Evolutionary conservation across 2,329 filamentous ascomycete species (phyloP), one percentile per base, ranked within the genome.

Genomic region (Colletotrichum limetticola): DNA sequence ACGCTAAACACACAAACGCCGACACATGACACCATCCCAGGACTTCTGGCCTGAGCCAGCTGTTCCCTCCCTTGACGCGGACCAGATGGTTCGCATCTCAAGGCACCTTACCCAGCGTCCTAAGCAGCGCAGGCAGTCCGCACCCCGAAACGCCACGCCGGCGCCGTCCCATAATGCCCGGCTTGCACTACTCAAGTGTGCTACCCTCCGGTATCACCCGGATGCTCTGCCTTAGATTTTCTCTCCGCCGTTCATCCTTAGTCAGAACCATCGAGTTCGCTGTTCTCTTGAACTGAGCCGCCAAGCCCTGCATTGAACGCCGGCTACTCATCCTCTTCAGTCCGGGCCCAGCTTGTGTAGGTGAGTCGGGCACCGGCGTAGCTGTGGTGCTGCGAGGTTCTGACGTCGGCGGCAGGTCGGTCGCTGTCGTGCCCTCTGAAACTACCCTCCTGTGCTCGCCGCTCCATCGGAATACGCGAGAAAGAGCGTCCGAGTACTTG

Each of bases 161-260:
- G 56, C 46, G 57, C 24, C 69, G 65, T 68, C 37, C 26, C 28
- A 35, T 56, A 42, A 24, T 53, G 26, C 35, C n/a, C 22, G 42
- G 42, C 49, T 42, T 53, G 16, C 24, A 5, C 52, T 53, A 42
- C 52, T 70, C 65, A 12, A 66, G 12, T 30, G 71, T 46, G 72
- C 72, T 74, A 75, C 76, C 68, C 65, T 74, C 67, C 70, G 68
- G 78, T 37, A 84, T 75, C 67, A 82, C 78, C 64, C 78, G 79
- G 64, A 85, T 85, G 26, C 80, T 80, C 53, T 79, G 80, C 75
- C 81, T 81, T 59, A 86, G 74, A 28, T 80, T 79, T 42, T 80
- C 79, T 26, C 82, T 77, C 71, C 81, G 77, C 74, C 78, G 79
- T 64, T 85, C 82, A 19, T 78, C 77, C 53, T 77, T 79, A 35